Percentiles rank a stretch among this genome's conserved stretches.
Conservation (phyloP, 2,329 filamentous ascomycete genomes). For the Sporothrix protearum region DNA sequence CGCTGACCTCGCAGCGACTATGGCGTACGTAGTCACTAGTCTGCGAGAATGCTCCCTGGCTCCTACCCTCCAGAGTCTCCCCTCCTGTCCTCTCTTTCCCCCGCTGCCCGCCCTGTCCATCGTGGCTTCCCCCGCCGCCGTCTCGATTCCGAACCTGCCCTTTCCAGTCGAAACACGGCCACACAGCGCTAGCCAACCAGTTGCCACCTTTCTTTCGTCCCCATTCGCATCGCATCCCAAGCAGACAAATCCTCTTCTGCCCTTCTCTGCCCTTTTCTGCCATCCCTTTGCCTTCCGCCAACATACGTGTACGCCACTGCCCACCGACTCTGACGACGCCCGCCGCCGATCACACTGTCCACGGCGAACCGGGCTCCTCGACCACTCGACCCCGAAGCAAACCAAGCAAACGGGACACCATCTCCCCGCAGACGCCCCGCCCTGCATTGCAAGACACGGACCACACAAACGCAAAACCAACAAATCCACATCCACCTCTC, state of each 20-base stretch:
- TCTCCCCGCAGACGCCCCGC: conserved; percentile 4
- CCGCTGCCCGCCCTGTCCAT: conserved; percentile 5
- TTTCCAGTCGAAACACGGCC: conserved; percentile 13
- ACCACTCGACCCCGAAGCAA: too few relatives aligned
- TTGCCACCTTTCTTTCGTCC: conserved; percentile 13
- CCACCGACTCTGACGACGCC: not conserved
- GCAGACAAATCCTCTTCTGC: not conserved
- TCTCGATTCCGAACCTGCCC: conserved; percentile 15
- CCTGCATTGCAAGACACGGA: conserved; percentile 7
- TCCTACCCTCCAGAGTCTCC: not conserved
- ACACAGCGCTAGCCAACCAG: conserved; percentile 4
- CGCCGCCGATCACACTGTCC: not conserved
- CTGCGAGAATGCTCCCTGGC: not conserved
- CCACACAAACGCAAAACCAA: conserved; percentile 3
- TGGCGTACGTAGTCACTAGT: too few relatives aligned
- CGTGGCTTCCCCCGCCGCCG: conserved; percentile 18
- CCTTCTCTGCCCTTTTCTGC: not conserved
- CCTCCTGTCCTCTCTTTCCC: not conserved
- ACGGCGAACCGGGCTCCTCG: not conserved
- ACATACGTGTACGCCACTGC: not conserved
- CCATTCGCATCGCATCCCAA: conserved; percentile 18
- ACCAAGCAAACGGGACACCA: not conserved
- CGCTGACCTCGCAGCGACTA: not conserved
- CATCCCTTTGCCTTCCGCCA: not conserved
- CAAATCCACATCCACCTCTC: not conserved